Conservation (phyloP, 2,329 filamentous ascomycete species). For the Trichoderma sp. region DNA sequence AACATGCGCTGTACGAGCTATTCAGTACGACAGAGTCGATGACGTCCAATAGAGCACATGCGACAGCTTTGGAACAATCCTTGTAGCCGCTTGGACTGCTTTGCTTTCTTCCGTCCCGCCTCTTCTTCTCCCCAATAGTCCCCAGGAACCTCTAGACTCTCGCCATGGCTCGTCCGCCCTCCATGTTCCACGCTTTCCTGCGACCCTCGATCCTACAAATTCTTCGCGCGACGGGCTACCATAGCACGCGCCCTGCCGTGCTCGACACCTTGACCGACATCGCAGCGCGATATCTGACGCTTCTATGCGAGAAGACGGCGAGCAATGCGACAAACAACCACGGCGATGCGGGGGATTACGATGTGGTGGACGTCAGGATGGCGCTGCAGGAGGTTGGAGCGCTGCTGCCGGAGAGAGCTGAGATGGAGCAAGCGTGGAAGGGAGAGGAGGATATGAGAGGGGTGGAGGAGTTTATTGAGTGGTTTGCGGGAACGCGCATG, state of each 20-base stretch:
- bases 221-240: slow-evolving; percentile 86
- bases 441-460: slow-evolving; percentile 75
- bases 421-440: slow-evolving; percentile 64
- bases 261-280: slow-evolving; percentile 87
- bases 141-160: not conserved
- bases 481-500: slow-evolving; percentile 72
- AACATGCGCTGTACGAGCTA: slow-evolving; percentile 31
- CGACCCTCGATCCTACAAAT: slow-evolving; percentile 87
- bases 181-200: slow-evolving; percentile 70
- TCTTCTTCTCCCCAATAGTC: not conserved
- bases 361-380: slow-evolving; percentile 74
- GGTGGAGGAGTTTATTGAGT: slow-evolving; percentile 72
- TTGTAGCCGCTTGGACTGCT: slow-evolving; percentile 3
- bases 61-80: slow-evolving; percentile 28
- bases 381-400: slow-evolving; percentile 80
- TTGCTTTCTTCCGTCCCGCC: not conserved
- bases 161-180: slow-evolving; percentile 44
- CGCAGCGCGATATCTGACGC: slow-evolving; percentile 72
- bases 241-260: slow-evolving; percentile 74
- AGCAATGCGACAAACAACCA: slow-evolving; percentile 67
- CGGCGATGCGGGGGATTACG: slow-evolving; percentile 48
- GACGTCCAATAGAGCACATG: slow-evolving; percentile 28
- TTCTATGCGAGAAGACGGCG: slow-evolving; percentile 71
- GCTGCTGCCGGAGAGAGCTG: slow-evolving; percentile 64
- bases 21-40: slow-evolving; percentile 27